Percentiles rank a stretch among this genome's conserved stretches.
These are phyloP conservation scores for Backusella macrospora DNA, from an alignment of 192 early-diverging fungal genomes.

Conservation along the genomic window DNA sequence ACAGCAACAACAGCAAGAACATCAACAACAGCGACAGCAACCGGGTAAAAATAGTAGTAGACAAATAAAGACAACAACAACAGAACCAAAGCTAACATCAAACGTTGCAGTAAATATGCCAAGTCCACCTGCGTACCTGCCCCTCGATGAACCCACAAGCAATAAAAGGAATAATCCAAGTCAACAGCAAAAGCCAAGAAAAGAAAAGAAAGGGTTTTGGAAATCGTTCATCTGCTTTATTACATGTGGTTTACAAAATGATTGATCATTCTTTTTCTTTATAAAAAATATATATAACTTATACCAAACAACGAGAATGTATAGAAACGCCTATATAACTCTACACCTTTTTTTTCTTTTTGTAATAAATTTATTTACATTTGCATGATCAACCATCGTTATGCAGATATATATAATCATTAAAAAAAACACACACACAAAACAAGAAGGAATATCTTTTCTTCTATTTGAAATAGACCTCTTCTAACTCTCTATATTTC, in stretches of 20 bases:
- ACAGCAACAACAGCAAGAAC: no score
- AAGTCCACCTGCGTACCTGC: conserved; percentile 15
- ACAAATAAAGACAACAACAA: conserved; percentile 1
- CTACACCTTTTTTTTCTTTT: no score
- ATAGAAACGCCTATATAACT: no score
- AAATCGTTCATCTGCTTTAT: neutral
- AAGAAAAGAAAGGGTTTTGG: conserved; percentile 9
- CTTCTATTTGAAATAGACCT: neutral
- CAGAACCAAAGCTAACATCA: neutral
- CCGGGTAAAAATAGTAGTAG: conserved; percentile 16
- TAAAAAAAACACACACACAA: no score
- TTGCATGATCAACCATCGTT: no score
- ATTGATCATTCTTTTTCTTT: no score
- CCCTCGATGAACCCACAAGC: conserved; percentile 3
- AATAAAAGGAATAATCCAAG: neutral
- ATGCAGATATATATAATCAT: no score
- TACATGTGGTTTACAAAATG: neutral
- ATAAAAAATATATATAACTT: no score
- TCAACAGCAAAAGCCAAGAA: neutral
- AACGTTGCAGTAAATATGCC: conserved; percentile 13
- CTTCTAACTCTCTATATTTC: neutral
- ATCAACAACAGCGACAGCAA: no score
- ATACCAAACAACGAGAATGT: no score
- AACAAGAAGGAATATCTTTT: no score
- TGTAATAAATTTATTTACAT: no score